Evolutionary conservation across 805 yeast genomes (phyloP).

Genomic region (Teunomyces cretensis): DNA sequence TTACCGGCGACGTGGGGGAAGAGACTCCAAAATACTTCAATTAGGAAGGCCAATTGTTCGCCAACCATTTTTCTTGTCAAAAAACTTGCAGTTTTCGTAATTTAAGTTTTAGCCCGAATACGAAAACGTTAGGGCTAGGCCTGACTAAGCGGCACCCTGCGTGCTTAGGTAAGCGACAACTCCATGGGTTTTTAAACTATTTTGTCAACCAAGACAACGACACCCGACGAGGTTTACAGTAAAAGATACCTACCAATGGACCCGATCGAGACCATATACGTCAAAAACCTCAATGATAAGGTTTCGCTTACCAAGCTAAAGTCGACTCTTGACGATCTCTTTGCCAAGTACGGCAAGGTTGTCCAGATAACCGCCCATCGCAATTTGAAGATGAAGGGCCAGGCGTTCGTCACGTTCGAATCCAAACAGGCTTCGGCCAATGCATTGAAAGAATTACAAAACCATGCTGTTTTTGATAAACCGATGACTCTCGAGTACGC

Average conservation of each 20-base stretch:
- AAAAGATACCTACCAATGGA: neutral
- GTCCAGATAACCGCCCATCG: conserved; percentile 55
- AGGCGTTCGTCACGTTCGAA: conserved; percentile 70
- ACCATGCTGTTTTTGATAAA: conserved; percentile 44
- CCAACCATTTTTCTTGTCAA: too few species aligned
- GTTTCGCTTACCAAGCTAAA: conserved; percentile 54
- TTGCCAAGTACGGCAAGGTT: conserved; percentile 48
- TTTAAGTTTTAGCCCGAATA: too few species aligned
- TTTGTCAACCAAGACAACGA: too few species aligned
- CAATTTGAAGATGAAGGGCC: conserved; percentile 72
- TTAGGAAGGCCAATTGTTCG: too few species aligned
- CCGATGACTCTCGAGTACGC: conserved; percentile 48
- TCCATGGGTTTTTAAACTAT: too few species aligned
- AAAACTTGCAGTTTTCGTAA: too few species aligned
- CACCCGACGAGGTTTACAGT: too few species aligned
- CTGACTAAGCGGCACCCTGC: too few species aligned
- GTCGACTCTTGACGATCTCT: conserved; percentile 39
- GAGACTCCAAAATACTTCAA: too few species aligned
- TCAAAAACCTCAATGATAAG: conserved; percentile 72
- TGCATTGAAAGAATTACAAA: conserved; percentile 46
- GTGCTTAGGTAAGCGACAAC: too few species aligned
- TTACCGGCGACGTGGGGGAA: too few species aligned
- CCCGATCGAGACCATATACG: conserved; percentile 46
- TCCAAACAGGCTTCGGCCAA: conserved; percentile 39
- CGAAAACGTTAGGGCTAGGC: too few species aligned